Conservation (phyloP, 306 rosid genomes). For the Coriaria nepalensis region DNA sequence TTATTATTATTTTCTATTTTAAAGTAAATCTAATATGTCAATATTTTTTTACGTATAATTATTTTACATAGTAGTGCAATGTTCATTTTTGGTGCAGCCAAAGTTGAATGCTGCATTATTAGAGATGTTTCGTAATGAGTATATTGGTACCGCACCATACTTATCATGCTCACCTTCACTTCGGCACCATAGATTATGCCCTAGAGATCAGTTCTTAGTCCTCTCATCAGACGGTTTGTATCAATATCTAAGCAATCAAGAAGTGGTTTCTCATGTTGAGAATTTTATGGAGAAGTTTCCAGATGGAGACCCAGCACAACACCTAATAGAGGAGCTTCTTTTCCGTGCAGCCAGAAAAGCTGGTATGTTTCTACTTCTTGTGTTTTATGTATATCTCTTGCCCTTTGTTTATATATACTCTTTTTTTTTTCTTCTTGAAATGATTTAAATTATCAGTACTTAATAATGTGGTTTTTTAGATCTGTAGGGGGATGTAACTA, state of each 20-base stretch:
- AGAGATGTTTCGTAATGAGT: constrained; percentile 94
- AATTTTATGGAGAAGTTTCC: constrained; percentile 95
- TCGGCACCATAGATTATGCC: constrained; percentile 73
- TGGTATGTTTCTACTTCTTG: constrained; percentile 31
- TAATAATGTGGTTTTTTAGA: too few relatives aligned
- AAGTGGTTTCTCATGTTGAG: constrained; percentile 91
- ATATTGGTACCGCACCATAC: constrained; percentile 86
- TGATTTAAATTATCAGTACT: neutral
- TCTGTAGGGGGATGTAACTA: too few relatives aligned
- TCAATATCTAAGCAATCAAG: constrained; percentile 88
- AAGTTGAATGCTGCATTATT: constrained; percentile 75
- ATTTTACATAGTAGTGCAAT: constrained; percentile 18
- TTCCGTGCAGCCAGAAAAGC: constrained; percentile 97
- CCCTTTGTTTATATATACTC: neutral
- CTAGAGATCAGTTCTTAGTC: constrained; percentile 79
- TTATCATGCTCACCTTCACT: constrained; percentile 90
- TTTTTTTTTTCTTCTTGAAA: neutral
- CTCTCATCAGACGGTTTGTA: constrained; percentile 96
- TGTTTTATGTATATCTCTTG: neutral
- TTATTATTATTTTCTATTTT: too few relatives aligned
- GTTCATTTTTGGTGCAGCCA: constrained; percentile 55
- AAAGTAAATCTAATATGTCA: too few relatives aligned
- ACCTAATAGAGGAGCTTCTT: constrained; percentile 98
- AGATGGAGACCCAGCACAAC: constrained; percentile 99
- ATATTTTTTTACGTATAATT: constrained; percentile 1